Evolutionary conservation across 257 asterid genomes (phyloP).

Genomic region (Nicotiana benthamiana): DNA sequence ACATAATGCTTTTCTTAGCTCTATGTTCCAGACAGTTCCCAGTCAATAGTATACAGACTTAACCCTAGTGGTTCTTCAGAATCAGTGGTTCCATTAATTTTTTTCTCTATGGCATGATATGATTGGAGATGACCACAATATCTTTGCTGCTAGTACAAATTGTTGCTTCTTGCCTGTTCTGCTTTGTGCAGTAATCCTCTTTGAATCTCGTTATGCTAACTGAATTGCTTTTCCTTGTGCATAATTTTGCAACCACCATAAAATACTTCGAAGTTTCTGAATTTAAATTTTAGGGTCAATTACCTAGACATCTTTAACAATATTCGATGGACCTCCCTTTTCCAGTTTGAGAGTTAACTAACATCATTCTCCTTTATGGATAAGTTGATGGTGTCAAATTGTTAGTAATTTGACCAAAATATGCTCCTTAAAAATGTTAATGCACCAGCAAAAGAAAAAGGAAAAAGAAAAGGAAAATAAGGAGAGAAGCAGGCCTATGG

Average conservation of each 20-base stretch:
- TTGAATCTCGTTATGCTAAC: neutral
- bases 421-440: neutral
- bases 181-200: neutral
- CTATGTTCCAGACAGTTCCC: neutral
- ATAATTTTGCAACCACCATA: neutral
- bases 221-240: neutral
- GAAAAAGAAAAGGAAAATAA: neutral
- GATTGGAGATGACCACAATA: neutral
- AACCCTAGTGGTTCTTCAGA: neutral
- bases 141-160: neutral
- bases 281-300: neutral
- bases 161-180: neutral
- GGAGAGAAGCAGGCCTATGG: neutral
- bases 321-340: neutral
- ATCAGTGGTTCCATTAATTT: neutral
- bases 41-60: neutral
- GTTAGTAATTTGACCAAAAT: neutral
- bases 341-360: neutral
- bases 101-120: neutral
- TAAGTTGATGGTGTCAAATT: neutral
- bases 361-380: neutral
- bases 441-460: neutral
- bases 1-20: no score
- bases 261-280: neutral
- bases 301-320: neutral